Evolutionary conservation across 1,284 basidiomycete species (phyloP).

Genomic region (Trichosporon sp.): DNA sequence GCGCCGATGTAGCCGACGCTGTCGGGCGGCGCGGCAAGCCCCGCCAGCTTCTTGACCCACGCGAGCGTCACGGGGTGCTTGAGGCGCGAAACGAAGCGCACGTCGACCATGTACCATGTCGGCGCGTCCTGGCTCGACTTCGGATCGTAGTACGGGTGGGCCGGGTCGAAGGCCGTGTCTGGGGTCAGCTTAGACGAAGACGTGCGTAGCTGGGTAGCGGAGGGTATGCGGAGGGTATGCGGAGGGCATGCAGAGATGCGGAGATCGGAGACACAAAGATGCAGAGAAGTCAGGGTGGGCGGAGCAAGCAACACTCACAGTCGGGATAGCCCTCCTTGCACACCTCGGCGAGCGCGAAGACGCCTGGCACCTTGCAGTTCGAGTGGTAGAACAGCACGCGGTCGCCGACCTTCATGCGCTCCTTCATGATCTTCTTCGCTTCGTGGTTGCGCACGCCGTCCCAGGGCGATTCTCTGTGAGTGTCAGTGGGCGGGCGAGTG

Average conservation of each 20-base stretch:
- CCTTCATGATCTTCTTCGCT: conserved; percentile 86
- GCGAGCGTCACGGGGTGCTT: conserved; percentile 72
- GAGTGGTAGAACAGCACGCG: conserved; percentile 74
- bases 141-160: conserved; percentile 82
- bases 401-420: conserved; percentile 75
- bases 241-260: too few species aligned
- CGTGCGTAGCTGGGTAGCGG: not conserved
- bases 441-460: conserved; percentile 79
- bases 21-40: conserved; percentile 50
- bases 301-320: conserved; percentile 56
- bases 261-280: not conserved
- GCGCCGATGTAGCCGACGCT: conserved; percentile 62
- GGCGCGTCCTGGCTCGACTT: conserved; percentile 73
- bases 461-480: conserved; percentile 67
- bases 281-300: not conserved
- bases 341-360: conserved; percentile 79
- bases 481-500: not conserved
- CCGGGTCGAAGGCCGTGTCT: conserved; percentile 85
- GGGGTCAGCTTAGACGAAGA: conserved; percentile 8
- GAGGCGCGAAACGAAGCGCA: conserved; percentile 65
- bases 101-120: conserved; percentile 86
- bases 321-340: conserved; percentile 83
- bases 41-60: conserved; percentile 64
- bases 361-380: conserved; percentile 83
- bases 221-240: too few species aligned